Evolutionary conservation across 1,284 basidiomycete species (phyloP), one percentile per base, ranked within the genome.

Genomic region (Phylloboletellus chloephorus): DNA sequence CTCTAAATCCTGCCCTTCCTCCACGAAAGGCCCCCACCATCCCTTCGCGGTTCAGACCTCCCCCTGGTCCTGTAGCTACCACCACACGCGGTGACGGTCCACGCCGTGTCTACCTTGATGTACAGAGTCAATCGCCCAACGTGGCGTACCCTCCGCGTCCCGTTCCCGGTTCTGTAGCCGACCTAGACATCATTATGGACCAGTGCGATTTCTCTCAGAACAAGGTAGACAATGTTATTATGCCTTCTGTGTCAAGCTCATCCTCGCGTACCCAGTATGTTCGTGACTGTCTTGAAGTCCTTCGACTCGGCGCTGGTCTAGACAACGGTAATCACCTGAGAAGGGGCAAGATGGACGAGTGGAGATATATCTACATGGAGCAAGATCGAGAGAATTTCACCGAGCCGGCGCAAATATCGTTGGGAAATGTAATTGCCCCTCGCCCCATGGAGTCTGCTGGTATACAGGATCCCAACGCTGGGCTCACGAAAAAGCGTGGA

Each of bases 151-250:
- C 92, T 13, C 86, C 87, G 5, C 73, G 93, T 43, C 93, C 93
- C 15, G 67, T 80, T 9, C 77, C 85, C 0, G 88, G 89, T 12
- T 83, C 85, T 43, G 73, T 90, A 12, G 74, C 88, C 9, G 93
- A 97, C 63, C 64, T 97, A 50, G 93, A 97, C 62, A 67, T 85
- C 17, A 69, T 95, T 1, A 82, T 92, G 79, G 82, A 91, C 26
- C 76, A 91, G 51, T 97, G 93, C 60, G 88, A 94, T 65, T 93
- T 91, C 57, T 77, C 78, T 12, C 71, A 77, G 41, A 74, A 79
- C 56, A 88, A 91, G 73, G 90, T 88, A 52, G 49, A 70, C 11
- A 13, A 24, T 29, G 33, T 44, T 34, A 30, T 37, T 24, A 37
- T 37, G 15, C 15, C 37, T n/a, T 10, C 5, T 39, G 11, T 26